A percentile compares a stretch with the other conserved stretches of the same genome.
phyloP scores from a whole-genome alignment of 805 yeast species.

The Kodamaea kakaduensis region DNA sequence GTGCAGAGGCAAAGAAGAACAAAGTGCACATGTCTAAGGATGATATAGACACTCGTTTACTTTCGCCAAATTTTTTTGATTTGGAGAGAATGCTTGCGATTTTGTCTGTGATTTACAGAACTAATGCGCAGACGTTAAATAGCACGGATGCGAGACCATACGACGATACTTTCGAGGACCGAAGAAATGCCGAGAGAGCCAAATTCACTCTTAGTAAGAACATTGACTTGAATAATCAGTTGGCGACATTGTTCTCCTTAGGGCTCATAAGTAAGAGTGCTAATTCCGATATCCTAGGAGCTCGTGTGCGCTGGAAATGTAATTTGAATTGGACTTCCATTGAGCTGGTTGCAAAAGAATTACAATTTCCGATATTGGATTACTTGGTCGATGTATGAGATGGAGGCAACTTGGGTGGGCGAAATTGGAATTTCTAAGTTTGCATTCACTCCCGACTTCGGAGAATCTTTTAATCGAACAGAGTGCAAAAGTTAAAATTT shows the following conservation, averaged over 20 bases:
- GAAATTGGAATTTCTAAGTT: no score
- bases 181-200: slow-evolving; percentile 30
- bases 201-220: slow-evolving; percentile 37
- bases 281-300: slow-evolving; percentile 54
- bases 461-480: neutral
- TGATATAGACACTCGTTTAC: slow-evolving; percentile 54
- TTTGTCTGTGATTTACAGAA: slow-evolving; percentile 61
- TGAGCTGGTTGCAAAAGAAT: slow-evolving; percentile 55
- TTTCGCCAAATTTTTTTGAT: slow-evolving; percentile 72
- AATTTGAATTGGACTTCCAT: slow-evolving; percentile 68
- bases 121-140: slow-evolving; percentile 29
- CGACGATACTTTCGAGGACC: slow-evolving; percentile 32
- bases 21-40: slow-evolving; percentile 29
- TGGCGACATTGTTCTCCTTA: slow-evolving; percentile 56
- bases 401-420: no score
- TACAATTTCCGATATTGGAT: slow-evolving; percentile 62
- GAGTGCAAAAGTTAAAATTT: slow-evolving; percentile 1
- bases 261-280: slow-evolving; percentile 45
- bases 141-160: slow-evolving; percentile 20
- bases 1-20: slow-evolving; percentile 11
- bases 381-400: slow-evolving; percentile 44
- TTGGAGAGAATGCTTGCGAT: slow-evolving; percentile 80
- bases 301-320: slow-evolving; percentile 74
- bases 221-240: slow-evolving; percentile 49
- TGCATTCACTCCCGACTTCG: neutral